Conservation (phyloP, 129 eudicot species). For the Lonicera japonica region DNA sequence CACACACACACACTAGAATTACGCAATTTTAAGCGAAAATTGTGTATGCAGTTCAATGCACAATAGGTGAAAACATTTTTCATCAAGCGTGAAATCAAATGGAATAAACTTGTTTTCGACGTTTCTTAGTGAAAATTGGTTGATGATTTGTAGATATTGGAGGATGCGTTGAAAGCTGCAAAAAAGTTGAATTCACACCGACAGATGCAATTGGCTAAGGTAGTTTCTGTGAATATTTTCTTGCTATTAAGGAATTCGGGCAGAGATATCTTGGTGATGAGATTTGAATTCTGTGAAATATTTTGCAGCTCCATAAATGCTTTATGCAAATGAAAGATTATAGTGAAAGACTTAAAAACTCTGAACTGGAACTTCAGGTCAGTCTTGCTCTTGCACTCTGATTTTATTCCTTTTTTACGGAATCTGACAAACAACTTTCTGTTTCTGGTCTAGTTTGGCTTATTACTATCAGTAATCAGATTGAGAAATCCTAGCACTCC, state of each 20-base stretch:
- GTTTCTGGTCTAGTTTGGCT: too few species aligned
- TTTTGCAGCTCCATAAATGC: constrained; percentile 61
- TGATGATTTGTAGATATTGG: constrained; percentile 52
- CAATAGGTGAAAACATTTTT: too few species aligned
- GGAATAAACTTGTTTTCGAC: too few species aligned
- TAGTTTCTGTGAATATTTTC: not conserved
- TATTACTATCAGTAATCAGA: too few species aligned
- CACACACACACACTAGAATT: too few species aligned
- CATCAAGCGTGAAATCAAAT: too few species aligned
- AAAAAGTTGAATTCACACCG: constrained; percentile 53
- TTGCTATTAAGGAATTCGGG: too few species aligned
- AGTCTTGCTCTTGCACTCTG: constrained; percentile 15
- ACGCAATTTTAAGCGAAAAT: too few species aligned
- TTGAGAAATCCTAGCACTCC: too few species aligned
- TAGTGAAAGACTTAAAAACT: constrained; percentile 45
- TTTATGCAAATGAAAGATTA: constrained; percentile 54
- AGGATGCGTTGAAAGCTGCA: constrained; percentile 53
- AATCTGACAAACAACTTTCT: too few species aligned
- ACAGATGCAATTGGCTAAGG: constrained; percentile 58
- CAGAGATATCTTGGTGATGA: not conserved
- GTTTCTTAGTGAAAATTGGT: not conserved
- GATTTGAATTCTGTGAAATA: not conserved
- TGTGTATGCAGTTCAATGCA: too few species aligned
- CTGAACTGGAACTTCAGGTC: constrained; percentile 86
- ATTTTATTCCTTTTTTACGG: not conserved